Conservation (phyloP, 495 filamentous ascomycete genomes). For the Staphylotrichum tortipilum region DNA sequence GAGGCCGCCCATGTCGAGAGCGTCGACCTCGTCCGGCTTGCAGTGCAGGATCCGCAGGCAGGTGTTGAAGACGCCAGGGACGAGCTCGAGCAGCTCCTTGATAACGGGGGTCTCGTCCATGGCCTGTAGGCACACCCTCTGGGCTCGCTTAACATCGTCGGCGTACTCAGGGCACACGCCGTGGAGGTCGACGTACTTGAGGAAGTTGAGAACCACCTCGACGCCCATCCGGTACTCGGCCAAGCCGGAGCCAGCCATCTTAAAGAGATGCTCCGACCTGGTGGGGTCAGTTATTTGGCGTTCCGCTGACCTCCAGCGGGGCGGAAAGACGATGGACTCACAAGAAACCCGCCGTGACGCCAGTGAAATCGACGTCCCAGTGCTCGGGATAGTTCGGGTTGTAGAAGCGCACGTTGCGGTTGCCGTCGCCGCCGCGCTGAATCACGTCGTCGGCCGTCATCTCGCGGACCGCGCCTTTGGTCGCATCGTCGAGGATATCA, state of each 20-base stretch:
- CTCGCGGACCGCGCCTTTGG: conserved; percentile 52
- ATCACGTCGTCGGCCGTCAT: conserved; percentile 55
- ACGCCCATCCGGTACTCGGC: conserved; percentile 15
- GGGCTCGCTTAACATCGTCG: conserved; percentile 56
- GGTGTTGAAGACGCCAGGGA: conserved; percentile 72
- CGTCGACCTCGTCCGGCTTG: conserved; percentile 10
- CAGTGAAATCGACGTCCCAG: conserved; percentile 76
- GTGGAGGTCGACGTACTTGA: conserved; percentile 78
- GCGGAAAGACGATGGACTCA: conserved; percentile 27
- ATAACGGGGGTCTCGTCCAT: conserved; percentile 56
- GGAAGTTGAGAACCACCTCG: conserved; percentile 68
- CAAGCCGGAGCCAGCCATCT: conserved; percentile 15
- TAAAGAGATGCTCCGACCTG: conserved; percentile 10
- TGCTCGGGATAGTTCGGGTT: conserved; percentile 35
- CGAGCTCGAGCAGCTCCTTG: conserved; percentile 33
- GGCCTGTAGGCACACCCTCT: conserved; percentile 58
- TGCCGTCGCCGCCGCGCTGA: conserved; percentile 21
- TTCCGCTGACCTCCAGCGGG: background rate
- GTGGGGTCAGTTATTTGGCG: conserved; percentile 4
- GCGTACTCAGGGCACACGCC: conserved; percentile 76
- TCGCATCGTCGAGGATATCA: conserved; percentile 43
- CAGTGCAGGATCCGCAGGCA: conserved; percentile 28
- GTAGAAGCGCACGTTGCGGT: conserved; percentile 31
- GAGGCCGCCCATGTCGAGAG: no score
- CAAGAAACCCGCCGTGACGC: conserved; percentile 71